Percentiles rank a stretch among this genome's conserved stretches.
These are phyloP conservation scores for Ceratobasidium sp. DNA, from an alignment of 1,284 basidiomycete genomes.

Conservation along the genomic window DNA sequence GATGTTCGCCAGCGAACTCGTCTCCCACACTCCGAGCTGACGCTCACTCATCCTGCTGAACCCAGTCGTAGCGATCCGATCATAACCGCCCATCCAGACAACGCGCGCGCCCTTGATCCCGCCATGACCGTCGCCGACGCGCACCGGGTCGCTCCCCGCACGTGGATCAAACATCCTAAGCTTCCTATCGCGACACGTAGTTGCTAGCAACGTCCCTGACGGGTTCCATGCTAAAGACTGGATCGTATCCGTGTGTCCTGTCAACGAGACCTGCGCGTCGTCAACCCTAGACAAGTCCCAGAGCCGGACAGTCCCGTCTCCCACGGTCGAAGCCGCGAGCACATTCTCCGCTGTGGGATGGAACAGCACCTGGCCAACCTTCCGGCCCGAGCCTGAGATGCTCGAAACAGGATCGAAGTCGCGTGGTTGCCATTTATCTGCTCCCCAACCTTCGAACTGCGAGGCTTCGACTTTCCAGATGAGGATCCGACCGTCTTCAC, in stretches of 20 bases:
- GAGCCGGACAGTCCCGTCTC: constrained; percentile 90
- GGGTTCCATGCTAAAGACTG: constrained; percentile 90
- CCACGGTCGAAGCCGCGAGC: constrained; percentile 83
- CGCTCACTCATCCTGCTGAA: constrained; percentile 96
- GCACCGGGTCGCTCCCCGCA: constrained; percentile 82
- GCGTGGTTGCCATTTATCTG: constrained; percentile 82
- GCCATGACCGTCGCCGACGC: constrained; percentile 86
- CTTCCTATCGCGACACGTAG: constrained; percentile 94
- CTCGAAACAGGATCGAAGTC: constrained; percentile 88
- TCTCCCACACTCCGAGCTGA: constrained; percentile 91
- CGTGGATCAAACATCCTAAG: constrained; percentile 92
- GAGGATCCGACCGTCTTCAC: constrained; percentile 94
- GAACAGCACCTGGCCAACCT: constrained; percentile 95
- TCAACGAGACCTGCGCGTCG: constrained; percentile 71
- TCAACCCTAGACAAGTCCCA: constrained; percentile 88
- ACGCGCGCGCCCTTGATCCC: constrained; percentile 95
- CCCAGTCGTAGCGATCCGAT: constrained; percentile 92
- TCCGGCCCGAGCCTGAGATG: constrained; percentile 82
- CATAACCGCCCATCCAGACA: constrained; percentile 90
- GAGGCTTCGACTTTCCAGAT: constrained; percentile 86
- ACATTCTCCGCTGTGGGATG: constrained; percentile 93
- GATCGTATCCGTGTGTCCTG: constrained; percentile 88
- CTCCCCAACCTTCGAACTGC: constrained; percentile 87
- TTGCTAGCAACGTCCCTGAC: constrained; percentile 80
- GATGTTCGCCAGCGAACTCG: constrained; percentile 75